Evolutionary conservation across 768 basidiomycete species (phyloP), one percentile per base, ranked within the genome.

Genomic region (Pleurotus platypus): DNA sequence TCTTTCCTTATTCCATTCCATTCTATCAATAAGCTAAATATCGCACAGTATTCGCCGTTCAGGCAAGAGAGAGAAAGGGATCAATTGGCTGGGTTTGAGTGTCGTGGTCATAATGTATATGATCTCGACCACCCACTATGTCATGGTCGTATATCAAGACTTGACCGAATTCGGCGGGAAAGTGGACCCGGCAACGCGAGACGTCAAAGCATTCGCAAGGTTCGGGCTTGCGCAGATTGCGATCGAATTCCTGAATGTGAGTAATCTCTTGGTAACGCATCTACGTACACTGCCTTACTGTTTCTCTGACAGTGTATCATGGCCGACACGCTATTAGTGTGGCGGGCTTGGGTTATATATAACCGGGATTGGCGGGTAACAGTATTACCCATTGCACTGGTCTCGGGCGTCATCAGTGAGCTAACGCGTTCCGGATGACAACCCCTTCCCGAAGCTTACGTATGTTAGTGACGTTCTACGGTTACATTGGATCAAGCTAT

Each of bases 401-500:
- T 54, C 15, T 9, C 18, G 16, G 51, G 51, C 4, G 38, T 54
- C 20, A 40, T 38, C 6, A 54, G 51, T 54, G 20, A 54, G 51
- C 16, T 9, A 8, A 9, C 39, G 37, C 2, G 39, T 9, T 35
- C 9, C 39, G 5, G 26, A 50, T 4, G n/a, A 15, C 11, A 30
- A 12, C 3, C 6, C 37, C 15, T 30, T 16, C 4, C 2, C 13
- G 13, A 9, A 38, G 37, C 51, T 54, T 40, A 26, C 38, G 8
- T 42, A 15, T 15, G 5, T 20, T 15, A 54, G 51, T 26, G 3
- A 30, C 51, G 13, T 54, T 42, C 15, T 54, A 16, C 20, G 51
- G 51, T 16, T 54, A 54, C 12, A 54, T 54, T 20, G 51, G 51
- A n/a, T 54, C 51, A n/a, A 54, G 51, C 20, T 54, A 54, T 24